Base-by-base conservation (phyloP, 495 filamentous ascomycete species). In the Neurospora sp. region DNA sequence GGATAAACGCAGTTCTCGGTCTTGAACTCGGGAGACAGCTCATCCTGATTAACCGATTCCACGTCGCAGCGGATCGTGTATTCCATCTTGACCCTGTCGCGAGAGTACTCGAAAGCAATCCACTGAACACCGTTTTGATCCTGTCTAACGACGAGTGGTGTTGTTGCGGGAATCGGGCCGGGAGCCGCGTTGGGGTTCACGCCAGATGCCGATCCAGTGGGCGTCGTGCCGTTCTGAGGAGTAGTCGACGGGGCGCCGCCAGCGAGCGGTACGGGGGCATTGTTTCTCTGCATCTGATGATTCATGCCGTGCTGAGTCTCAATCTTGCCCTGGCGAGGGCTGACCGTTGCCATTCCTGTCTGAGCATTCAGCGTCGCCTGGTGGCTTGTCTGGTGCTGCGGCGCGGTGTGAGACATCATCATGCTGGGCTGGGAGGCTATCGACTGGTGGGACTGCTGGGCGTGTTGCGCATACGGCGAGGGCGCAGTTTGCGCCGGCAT, bases 51-150 rank as follows among this genome's bases (percentile, higher is more conserved):
- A 61, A 99, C 94, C 1, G 94, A 97, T 82, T 98, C 96, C 31
- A 98, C 96, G 76, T 99, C 96, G 78, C 96, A 99, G 41, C 96
- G 91, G 78, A 99, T 99, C 1, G 94, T 97, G 81, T 99, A 99
- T 80, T 97, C 96, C 94, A 98, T 97, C 88, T 99, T 99, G 75
- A 99, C 94, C 39, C 96, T 87, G 80, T 99, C 96, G 37, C 96
- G 90, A 17, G 96, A 98, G 81, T 99, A 99, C 78, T 99, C 96
- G 72, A 99, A 99, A 3, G 94, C 93, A 75, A 99, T 99, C 96
- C 96, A 98, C 79, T 99, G 96, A 12, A 98, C 96, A 17, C 96
- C 96, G 75, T 97, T 98, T 77, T 92, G 92, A 77, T 98, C 96
- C 81, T 98, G 95, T 73, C 95, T 86, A 44, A 98, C 96, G 8